Evolutionary conservation across 805 yeast genomes (phyloP), one percentile per base, ranked within the genome.

Genomic region (Starmerella sirachaensis): DNA sequence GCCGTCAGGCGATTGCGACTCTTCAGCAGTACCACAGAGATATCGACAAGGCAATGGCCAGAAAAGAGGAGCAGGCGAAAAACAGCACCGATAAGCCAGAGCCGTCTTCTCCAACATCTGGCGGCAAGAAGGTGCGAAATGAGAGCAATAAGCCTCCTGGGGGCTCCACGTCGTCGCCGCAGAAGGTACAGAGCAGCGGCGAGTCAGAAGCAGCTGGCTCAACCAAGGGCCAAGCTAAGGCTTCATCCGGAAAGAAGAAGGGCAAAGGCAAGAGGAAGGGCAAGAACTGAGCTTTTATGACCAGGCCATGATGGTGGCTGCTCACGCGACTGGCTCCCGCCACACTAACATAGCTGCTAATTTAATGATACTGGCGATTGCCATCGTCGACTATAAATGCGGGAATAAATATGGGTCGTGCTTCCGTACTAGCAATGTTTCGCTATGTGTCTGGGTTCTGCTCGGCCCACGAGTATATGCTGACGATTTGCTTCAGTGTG

Each of bases 1-100:
- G 64, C 37, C 56, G 56, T 40, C 34, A 35, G n/a, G 59, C 57
- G 7, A 56, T 59, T 37, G 58, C 56, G 33, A 45, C 38, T 32
- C 41, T 59, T 35, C 63, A 59, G 40, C 20, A 38, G 29, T 51
- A 49, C 41, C 62, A 59, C 40, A 31, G 35, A 17, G 32, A 41
- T 19, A 40, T 59, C 18, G 64, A 59, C 37, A 29, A 19, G 19
- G 54, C 54, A 18, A 34, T 30, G 36, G 22, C 29, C 20, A 20
- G n/a, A 24, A 24, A 24, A 9, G 35, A 25, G 23, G 35, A 34
- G 23, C 6, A 19, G 8, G 26, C 32, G 32, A 18, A 16, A 5
- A 18, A 16, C n/a, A 20, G n/a, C 14, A 11, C 30, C 11, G 35
- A 11, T 3, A 10, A 7, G 20, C 25, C 17, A 18, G 16, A 16